Base-by-base conservation (phyloP, 2,329 filamentous ascomycete genomes). In the Fonsecaea pugnacius region DNA sequence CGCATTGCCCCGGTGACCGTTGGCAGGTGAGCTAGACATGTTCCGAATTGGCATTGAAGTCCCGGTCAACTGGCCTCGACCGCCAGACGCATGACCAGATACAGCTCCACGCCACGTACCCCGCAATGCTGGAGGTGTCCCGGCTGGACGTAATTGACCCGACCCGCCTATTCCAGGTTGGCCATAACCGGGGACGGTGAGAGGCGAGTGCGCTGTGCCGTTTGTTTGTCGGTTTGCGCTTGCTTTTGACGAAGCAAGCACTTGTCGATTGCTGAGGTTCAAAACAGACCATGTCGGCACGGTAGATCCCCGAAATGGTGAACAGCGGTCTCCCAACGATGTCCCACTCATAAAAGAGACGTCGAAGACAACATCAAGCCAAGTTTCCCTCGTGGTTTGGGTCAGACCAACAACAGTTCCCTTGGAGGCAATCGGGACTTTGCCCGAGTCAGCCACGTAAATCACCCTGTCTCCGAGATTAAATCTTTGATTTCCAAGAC, bases 341-440 rank as follows among this genome's bases (percentile, higher is more conserved):
- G 93, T 97, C 67, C 95, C 95, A 73, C 92, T 96, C 93, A 99
- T 98, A 78, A 99, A 99, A 0, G 92, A 90, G 12, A 87, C 86
- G 75, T 99, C 96, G 78, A 96, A 99, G 7, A 99, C 89, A 63
- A 98, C 86, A 75, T 99, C 95, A 40, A 99, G 83, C 63, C 97
- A 84, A 53, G 91, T 86, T 30, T 89, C 89, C 62, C 91, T 90
- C 21, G 92, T 85, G 33, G 93, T 97, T 62, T 91, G 89, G 66
- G 92, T 97, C 74, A 97, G 90, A 38, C 95, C 95, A 62, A 96
- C 89, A n/a, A 99, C 91, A 1, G 95, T 98, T 72, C 96, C 95
- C 60, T 90, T 87, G 59, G 91, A 91, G 38, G 91, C 93, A 72
- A 99, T 96, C 1, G 95, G 95, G 1, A 99, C 94, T 74, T 96